Percentiles rank a stretch among this genome's conserved stretches.
phyloP scores from a whole-genome alignment of 805 yeast genomes.

The Lipomyces mesembrius region DNA sequence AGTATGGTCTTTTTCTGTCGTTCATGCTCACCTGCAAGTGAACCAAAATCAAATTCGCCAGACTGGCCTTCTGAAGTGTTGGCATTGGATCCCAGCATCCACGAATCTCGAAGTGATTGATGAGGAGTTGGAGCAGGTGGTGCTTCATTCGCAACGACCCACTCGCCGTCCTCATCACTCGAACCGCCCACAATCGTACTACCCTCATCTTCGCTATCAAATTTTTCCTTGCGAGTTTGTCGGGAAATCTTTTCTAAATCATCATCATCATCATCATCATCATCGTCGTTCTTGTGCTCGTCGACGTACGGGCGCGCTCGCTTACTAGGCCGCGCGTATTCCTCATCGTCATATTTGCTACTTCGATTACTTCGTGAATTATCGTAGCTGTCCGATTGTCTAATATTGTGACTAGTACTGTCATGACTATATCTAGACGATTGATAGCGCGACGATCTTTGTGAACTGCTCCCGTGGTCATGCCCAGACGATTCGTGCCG shows the following conservation, averaged over 20 bases:
- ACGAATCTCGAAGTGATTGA: conserved; percentile 17
- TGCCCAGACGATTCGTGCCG: conserved; percentile 11
- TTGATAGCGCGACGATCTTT: not conserved
- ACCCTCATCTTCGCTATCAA: conserved; percentile 1
- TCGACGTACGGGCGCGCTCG: conserved; percentile 2
- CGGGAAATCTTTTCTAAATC: conserved; percentile 6
- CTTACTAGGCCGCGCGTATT: not conserved
- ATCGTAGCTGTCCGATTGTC: not conserved
- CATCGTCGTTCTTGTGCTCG: conserved; percentile 12
- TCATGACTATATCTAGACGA: conserved; percentile 2
- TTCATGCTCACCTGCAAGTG: conserved; percentile 19
- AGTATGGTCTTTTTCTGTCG: conserved; percentile 13
- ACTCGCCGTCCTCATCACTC: conserved; percentile 18
- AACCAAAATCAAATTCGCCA: conserved; percentile 42
- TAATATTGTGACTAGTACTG: not conserved
- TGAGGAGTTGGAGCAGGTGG: not conserved
- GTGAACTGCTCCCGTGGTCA: conserved; percentile 1
- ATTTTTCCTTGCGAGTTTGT: conserved; percentile 3
- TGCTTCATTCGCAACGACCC: conserved; percentile 11
- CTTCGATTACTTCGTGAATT: not conserved
- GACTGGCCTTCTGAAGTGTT: not conserved
- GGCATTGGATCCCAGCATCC: conserved; percentile 22
- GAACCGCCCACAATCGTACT: not conserved
- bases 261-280: conserved; percentile 14
- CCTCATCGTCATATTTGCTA: conserved; percentile 7